Evolutionary conservation across 345 rosid species (phyloP).

Genomic region (Citrus glauca): DNA sequence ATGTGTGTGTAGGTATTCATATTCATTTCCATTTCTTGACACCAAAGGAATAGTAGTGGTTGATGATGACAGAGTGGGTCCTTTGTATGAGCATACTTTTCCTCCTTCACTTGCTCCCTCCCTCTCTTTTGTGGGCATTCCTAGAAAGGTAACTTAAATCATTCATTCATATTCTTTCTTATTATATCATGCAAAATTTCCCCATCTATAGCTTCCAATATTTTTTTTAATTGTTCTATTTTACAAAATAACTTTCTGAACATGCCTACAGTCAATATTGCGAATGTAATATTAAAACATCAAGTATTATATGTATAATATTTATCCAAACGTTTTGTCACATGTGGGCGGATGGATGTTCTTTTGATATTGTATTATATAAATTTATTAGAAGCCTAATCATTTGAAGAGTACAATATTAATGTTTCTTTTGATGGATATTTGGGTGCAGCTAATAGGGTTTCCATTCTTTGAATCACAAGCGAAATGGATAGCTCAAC

Average conservation of each 20-base stretch:
- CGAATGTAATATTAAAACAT: no score
- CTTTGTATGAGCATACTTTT: constrained; percentile 89
- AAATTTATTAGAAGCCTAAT: neutral
- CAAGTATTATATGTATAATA: no score
- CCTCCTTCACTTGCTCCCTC: constrained; percentile 90
- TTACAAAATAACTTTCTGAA: no score
- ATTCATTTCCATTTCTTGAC: constrained; percentile 92
- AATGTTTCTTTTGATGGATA: neutral
- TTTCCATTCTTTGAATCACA: constrained; percentile 94
- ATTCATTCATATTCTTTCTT: no score
- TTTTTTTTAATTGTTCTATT: no score
- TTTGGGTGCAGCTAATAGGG: constrained; percentile 62
- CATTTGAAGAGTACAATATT: no score
- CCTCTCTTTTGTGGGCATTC: constrained; percentile 84
- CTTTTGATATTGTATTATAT: neutral
- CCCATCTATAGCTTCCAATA: no score
- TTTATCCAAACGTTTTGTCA: no score
- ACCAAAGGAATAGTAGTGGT: constrained; percentile 82
- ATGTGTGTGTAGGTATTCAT: constrained; percentile 70
- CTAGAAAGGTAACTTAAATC: constrained; percentile 61
- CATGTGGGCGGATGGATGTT: no score
- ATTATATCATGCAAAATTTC: no score
- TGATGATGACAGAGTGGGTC: constrained; percentile 94
- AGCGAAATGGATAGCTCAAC: constrained; percentile 88
- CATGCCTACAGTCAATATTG: no score